phyloP scores from a whole-genome alignment of 2,329 filamentous ascomycete genomes.

The Talaromyces sp. region DNA sequence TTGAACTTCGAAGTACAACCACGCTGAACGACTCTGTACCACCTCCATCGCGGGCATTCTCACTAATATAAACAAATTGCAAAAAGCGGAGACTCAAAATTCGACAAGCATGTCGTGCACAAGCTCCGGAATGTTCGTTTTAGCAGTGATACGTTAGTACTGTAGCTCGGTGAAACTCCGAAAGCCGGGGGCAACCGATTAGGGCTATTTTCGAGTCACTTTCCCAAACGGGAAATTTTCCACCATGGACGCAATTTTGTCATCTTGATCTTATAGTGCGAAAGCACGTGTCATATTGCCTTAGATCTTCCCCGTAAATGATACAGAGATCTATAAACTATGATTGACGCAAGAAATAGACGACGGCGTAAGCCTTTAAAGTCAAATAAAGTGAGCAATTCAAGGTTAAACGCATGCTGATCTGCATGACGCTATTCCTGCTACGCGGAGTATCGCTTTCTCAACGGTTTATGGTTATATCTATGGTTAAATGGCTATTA shows the following conservation, averaged over 20 bases:
- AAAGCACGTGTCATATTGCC: background rate
- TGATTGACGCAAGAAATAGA: background rate
- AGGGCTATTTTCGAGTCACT: slow-evolving; percentile 1
- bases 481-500: background rate
- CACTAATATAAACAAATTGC: slow-evolving; percentile 8
- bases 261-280: background rate
- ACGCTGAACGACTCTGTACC: background rate
- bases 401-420: background rate
- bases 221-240: slow-evolving; percentile 13
- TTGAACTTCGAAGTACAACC: too few relatives aligned
- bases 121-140: background rate
- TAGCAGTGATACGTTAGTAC: background rate
- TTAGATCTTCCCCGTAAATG: background rate
- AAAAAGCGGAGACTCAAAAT: background rate
- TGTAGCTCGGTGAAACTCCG: slow-evolving; percentile 3
- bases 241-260: background rate
- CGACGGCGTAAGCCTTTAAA: background rate
- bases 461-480: background rate
- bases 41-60: background rate
- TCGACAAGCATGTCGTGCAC: background rate
- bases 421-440: background rate
- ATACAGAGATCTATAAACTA: background rate
- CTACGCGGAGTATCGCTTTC: slow-evolving; percentile 10
- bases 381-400: background rate
- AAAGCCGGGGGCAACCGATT: background rate